Evolutionary conservation across 78 protist genomes (phyloP).

Genomic region (Emiliania huxleyi): DNA sequence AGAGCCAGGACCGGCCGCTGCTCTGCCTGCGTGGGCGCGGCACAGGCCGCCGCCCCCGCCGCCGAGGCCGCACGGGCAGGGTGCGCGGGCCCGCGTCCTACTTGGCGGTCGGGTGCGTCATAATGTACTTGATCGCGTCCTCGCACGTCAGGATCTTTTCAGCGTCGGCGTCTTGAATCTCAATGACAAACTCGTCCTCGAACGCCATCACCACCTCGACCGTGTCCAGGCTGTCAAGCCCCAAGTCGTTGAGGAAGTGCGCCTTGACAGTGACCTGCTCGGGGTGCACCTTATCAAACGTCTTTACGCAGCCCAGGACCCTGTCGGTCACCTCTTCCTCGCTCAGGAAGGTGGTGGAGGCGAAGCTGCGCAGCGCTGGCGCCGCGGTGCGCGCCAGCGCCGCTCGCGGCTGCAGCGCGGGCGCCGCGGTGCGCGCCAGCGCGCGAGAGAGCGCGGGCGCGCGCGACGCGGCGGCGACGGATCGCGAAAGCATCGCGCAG

Average conservation of each 20-base stretch:
- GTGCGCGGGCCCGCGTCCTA: too few relatives aligned
- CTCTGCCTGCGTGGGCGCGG: too few relatives aligned
- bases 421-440: too few relatives aligned
- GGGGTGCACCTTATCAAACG: conserved; percentile 77
- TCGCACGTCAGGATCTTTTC: conserved; percentile 66
- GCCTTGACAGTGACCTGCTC: conserved; percentile 67
- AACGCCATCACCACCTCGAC: conserved; percentile 84
- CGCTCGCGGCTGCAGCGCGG: too few relatives aligned
- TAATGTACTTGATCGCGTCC: conserved; percentile 73
- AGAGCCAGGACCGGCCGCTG: too few relatives aligned
- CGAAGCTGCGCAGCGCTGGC: not conserved
- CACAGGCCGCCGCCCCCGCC: too few relatives aligned
- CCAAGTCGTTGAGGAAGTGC: conserved; percentile 83
- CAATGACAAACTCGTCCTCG: conserved; percentile 89
- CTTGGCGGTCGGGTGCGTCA: conserved; percentile 79
- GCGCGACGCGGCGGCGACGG: too few relatives aligned
- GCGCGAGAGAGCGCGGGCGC: too few relatives aligned
- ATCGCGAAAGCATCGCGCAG: too few relatives aligned
- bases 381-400: not conserved
- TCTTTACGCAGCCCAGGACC: conserved; percentile 75
- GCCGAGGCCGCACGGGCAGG: too few relatives aligned
- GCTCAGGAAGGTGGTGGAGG: conserved; percentile 24
- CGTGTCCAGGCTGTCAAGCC: conserved; percentile 85
- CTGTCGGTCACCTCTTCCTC: conserved; percentile 71
- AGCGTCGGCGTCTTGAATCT: conserved; percentile 86